Evolutionary conservation across 1,139 yeast genomes (phyloP), one percentile per base, ranked within the genome.

Genomic region (Pichia sp.): DNA sequence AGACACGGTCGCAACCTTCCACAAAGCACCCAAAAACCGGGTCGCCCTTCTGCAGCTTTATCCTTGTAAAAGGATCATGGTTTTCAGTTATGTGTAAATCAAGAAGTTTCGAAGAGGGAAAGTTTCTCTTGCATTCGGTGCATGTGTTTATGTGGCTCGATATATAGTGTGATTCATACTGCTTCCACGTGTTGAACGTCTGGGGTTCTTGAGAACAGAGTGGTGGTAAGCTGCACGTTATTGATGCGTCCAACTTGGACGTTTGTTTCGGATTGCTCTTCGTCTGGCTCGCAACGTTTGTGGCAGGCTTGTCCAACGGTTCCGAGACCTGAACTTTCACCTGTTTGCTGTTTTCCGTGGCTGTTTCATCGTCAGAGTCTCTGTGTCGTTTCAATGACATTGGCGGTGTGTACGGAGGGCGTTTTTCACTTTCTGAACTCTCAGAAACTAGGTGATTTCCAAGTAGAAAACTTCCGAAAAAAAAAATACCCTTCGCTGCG

Each of bases 31-130:
- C 66, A 55, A 69, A 78, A 3, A 73, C 71, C 36, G 69, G 70
- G 10, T 69, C 73, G 0, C 80, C 81, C 19, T 65, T 62, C 45
- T 76, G 78, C 50, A 65, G 63, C 45, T 64, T 62, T 2, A 75
- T 68, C 30, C 61, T 63, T 15, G 68, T 63, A 49, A 81, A 73
- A 1, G 84, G 81, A 61, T 80, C 77, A 61, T 82, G 87, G 52
- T 70, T 70, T 58, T 82, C 87, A 38, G 74, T 73, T 4, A 80
- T 72, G 61, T 82, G 87, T 23, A 81, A 60, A 5, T 73, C 71
- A 31, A 82, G 65, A 8, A 75, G 61, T 31, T 55, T 60, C 16
- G 71, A 67, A 11, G 71, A 69, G 0, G 83, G 82, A 57, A 81
- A 78, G 51, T 64, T 66, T 46, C 65, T 68, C 13, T 63, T 61